Evolutionary conservation across 2,329 filamentous ascomycete genomes (phyloP).

Genomic region (Fusarium subtropicale): DNA sequence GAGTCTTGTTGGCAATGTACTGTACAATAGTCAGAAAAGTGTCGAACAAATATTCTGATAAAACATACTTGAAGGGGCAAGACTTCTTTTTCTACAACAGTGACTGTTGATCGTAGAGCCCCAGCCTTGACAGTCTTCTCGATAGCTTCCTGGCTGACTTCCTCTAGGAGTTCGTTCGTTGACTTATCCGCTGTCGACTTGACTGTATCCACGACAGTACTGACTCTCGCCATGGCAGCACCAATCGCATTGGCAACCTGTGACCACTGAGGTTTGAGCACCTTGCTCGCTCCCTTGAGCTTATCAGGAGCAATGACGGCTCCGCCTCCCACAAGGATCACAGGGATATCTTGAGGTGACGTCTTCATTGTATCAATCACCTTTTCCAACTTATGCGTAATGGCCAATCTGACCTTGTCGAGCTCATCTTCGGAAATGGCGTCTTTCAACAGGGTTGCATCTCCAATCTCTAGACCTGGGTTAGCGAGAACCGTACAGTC

Average conservation of each 20-base stretch:
- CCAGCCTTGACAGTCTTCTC: constrained; percentile 59
- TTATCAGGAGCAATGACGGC: constrained; percentile 67
- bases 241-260: constrained; percentile 74
- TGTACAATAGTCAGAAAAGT: constrained; percentile 39
- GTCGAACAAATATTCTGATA: fast-evolving
- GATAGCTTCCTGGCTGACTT: constrained; percentile 56
- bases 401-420: constrained; percentile 52
- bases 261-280: constrained; percentile 67
- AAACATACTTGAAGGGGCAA: constrained; percentile 63
- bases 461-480: constrained; percentile 54
- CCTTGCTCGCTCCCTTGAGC: constrained; percentile 66
- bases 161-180: constrained; percentile 53
- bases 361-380: constrained; percentile 73
- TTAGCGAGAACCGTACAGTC: constrained; percentile 60
- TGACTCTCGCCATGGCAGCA: constrained; percentile 71
- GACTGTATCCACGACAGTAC: constrained; percentile 63
- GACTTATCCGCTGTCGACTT: constrained; percentile 60
- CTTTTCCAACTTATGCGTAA: constrained; percentile 65
- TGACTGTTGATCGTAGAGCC: constrained; percentile 57
- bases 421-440: constrained; percentile 51
- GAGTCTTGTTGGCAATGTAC: constrained; percentile 65
- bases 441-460: constrained; percentile 52
- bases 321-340: constrained; percentile 73
- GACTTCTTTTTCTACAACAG: constrained; percentile 64
- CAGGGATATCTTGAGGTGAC: constrained; percentile 67